A percentile compares a stretch with the other conserved stretches of the same genome.
These are phyloP conservation scores for Gamarada debralockiae DNA, from an alignment of 495 filamentous ascomycete species.

Conservation along the genomic window DNA sequence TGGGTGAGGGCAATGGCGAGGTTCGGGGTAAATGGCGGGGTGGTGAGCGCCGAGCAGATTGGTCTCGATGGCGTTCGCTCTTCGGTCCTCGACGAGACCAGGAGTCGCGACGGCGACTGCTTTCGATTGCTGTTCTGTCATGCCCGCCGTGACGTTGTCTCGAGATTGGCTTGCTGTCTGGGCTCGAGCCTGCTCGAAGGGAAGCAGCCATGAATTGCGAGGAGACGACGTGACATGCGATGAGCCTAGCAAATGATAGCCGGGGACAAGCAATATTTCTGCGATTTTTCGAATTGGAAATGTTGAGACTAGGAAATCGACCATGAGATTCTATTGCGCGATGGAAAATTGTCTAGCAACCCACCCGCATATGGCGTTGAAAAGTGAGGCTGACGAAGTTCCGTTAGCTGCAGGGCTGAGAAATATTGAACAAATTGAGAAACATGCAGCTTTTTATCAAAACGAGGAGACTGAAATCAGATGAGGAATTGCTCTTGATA, in stretches of 20 bases:
- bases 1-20: neutral
- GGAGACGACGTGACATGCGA: conserved; percentile 4
- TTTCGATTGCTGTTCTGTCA: conserved; percentile 1
- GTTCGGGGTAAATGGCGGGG: conserved; percentile 2
- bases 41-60: conserved; percentile 11
- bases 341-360: neutral
- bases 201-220: conserved; percentile 16
- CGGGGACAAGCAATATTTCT: neutral
- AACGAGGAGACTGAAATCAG: too few species aligned
- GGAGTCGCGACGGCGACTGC: conserved; percentile 1
- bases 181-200: conserved; percentile 8
- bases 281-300: neutral
- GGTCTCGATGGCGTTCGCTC: neutral
- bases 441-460: neutral
- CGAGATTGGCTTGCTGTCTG: conserved; percentile 12
- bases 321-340: neutral
- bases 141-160: conserved; percentile 8
- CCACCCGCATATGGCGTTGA: neutral
- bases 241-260: conserved; percentile 4
- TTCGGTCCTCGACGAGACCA: conserved; percentile 3
- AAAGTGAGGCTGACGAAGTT: conserved; percentile 12
- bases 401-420: neutral
- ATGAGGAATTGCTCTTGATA: too few species aligned
- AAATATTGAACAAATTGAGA: neutral
- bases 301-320: neutral